phyloP scores from a whole-genome alignment of 371 early-diverging fungal species.

The Mucor piriformis region DNA sequence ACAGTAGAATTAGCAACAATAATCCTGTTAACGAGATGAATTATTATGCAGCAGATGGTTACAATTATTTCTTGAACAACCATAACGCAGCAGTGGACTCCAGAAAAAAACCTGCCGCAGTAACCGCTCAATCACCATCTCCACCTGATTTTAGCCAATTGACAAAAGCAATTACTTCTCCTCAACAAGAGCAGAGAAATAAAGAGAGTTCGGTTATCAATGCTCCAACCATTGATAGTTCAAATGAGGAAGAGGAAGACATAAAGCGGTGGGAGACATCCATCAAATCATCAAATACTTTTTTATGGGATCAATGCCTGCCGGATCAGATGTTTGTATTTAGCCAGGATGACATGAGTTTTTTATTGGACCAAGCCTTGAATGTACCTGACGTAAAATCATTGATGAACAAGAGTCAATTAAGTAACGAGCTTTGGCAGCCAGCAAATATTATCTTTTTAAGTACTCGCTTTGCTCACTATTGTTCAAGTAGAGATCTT shows the following conservation, averaged over 20 bases:
- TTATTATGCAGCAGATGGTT: conserved; percentile 26
- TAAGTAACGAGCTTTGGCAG: conserved; percentile 54
- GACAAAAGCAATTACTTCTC: not conserved
- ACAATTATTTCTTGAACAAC: conserved; percentile 29
- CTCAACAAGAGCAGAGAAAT: not conserved
- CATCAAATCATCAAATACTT: conserved; percentile 46
- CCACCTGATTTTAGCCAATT: conserved; percentile 17
- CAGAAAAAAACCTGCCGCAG: not conserved
- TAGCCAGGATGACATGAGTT: conserved; percentile 61
- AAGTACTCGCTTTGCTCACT: conserved; percentile 85
- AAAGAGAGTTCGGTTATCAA: not conserved
- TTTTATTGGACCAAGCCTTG: conserved; percentile 70
- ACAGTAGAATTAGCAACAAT: not conserved
- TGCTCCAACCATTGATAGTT: not conserved
- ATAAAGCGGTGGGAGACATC: conserved; percentile 26
- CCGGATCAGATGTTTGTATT: conserved; percentile 93
- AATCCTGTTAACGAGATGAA: conserved; percentile 23
- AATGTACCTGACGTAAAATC: conserved; percentile 40
- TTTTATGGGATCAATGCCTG: conserved; percentile 74
- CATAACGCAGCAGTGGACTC: conserved; percentile 15
- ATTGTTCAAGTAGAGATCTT: conserved; percentile 68
- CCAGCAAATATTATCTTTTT: conserved; percentile 87
- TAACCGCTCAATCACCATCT: not conserved
- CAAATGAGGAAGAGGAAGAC: conserved; percentile 31
- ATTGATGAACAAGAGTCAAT: conserved; percentile 25